Evolutionary conservation across 257 asterid species (phyloP).

Genomic region (Cinchona pubescens): DNA sequence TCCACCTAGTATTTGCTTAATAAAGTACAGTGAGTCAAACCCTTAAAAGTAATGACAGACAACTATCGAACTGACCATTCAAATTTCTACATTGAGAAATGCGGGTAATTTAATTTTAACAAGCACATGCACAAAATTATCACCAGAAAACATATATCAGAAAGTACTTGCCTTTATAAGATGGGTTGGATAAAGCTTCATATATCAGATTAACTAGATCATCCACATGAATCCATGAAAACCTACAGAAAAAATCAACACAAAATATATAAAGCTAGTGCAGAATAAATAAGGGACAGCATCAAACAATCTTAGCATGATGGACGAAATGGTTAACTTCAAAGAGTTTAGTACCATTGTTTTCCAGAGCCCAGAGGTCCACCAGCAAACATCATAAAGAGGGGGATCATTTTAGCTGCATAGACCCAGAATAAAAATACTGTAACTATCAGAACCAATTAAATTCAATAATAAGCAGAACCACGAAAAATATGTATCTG

Average conservation of each 20-base stretch:
- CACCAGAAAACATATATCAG: neutral
- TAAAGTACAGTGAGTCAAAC: neutral
- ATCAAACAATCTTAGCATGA: neutral
- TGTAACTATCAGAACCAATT: neutral
- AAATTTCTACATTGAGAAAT: neutral
- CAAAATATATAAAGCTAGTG: neutral
- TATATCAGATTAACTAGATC: conserved; percentile 71
- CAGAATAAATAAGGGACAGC: neutral
- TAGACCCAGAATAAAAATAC: conserved; percentile 5
- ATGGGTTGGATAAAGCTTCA: conserved; percentile 77
- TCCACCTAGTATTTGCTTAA: neutral
- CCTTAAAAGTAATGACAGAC: neutral
- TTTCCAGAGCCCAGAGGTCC: conserved; percentile 95
- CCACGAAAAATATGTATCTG: neutral
- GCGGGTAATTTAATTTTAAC: neutral
- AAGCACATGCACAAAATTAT: neutral
- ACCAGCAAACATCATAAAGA: conserved; percentile 93
- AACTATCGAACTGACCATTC: neutral
- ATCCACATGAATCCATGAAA: conserved; percentile 95
- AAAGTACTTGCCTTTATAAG: conserved; percentile 56
- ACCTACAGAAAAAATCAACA: conserved; percentile 44
- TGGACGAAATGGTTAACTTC: too few relatives aligned
- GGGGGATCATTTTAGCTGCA: conserved; percentile 93
- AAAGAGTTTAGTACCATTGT: conserved; percentile 66
- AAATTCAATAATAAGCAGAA: neutral